Conservation (phyloP, 2,329 filamentous ascomycete species). For the Botrytis deweyae region DNA sequence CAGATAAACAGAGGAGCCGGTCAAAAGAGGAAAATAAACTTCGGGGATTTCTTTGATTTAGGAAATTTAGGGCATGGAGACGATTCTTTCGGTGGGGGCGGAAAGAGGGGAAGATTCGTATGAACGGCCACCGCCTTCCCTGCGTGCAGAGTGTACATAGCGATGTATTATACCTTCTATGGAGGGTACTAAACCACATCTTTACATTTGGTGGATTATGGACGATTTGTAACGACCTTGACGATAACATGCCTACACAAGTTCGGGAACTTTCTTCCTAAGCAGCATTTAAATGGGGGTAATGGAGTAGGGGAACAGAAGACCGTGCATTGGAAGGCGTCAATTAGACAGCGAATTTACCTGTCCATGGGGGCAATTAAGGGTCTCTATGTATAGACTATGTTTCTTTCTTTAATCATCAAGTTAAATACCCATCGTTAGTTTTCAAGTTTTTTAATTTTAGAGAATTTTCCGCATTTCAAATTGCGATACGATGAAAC, state of each 20-base stretch:
- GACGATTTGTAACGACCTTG: constrained; percentile 21
- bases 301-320: constrained; percentile 17
- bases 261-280: constrained; percentile 16
- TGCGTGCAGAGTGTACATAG: not conserved
- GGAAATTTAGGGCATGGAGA: constrained; percentile 62
- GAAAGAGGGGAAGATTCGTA: constrained; percentile 40
- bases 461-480: not conserved
- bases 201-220: constrained; percentile 8
- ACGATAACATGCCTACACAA: constrained; percentile 17
- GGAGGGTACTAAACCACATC: not conserved
- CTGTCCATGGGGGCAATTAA: constrained; percentile 7
- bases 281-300: constrained; percentile 21
- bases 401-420: constrained; percentile 16
- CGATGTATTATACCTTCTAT: constrained; percentile 14
- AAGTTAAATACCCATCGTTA: constrained; percentile 18
- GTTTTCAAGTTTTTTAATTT: constrained; percentile 6
- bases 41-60: constrained; percentile 74
- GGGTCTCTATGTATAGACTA: constrained; percentile 20
- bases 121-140: constrained; percentile 25
- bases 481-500: not conserved
- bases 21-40: constrained; percentile 70
- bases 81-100: constrained; percentile 47
- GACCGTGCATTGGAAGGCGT: constrained; percentile 22
- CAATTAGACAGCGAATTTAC: constrained; percentile 12
- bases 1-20: constrained; percentile 62